phyloP scores from a whole-genome alignment of 2,329 filamentous ascomycete species.

The Tolypocladium paradoxum region DNA sequence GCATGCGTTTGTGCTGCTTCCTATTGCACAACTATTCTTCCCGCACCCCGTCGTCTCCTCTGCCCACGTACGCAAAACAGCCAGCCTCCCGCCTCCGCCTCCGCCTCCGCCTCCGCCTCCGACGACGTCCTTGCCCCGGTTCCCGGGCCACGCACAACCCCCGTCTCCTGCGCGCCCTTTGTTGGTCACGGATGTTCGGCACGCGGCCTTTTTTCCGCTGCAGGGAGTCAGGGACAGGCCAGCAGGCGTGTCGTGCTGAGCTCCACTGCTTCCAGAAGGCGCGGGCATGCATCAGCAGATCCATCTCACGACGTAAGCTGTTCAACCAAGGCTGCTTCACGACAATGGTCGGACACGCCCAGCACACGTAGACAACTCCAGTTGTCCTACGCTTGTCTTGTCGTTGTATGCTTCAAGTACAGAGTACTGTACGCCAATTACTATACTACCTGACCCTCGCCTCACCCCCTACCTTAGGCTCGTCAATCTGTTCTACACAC shows the following conservation, averaged over 20 bases:
- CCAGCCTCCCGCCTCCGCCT: background rate
- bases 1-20: background rate
- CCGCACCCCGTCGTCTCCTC: background rate
- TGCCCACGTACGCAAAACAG: background rate
- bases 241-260: background rate
- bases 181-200: background rate
- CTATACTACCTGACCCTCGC: background rate
- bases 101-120: no score
- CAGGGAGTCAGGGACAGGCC: background rate
- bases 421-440: background rate
- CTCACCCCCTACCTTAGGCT: background rate
- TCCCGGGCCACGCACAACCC: no score
- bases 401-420: background rate
- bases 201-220: background rate
- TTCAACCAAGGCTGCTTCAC: background rate
- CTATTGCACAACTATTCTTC: background rate
- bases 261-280: slow-evolving; percentile 2
- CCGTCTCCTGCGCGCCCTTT: background rate
- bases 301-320: background rate
- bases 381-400: background rate
- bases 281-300: background rate
- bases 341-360: background rate
- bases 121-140: no score
- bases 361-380: background rate
- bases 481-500: background rate